A percentile compares a stretch with the other conserved stretches of the same genome.
Evolutionary conservation across 2,329 filamentous ascomycete species (phyloP).

Genomic region (Ascochyta lentis): DNA sequence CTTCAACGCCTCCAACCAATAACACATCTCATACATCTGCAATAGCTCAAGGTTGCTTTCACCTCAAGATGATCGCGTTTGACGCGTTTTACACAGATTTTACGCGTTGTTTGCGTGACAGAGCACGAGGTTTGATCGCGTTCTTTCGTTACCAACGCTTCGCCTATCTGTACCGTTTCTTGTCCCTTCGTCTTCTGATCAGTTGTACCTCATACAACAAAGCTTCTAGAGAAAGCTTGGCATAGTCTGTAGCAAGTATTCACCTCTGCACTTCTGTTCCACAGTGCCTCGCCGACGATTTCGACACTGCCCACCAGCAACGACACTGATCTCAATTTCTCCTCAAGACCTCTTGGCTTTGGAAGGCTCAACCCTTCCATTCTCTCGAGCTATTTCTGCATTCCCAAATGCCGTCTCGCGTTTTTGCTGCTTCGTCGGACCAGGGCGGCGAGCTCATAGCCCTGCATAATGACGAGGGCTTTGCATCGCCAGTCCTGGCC

Average conservation of each 20-base stretch:
- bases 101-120: neutral
- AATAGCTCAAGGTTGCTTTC: neutral
- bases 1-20: neutral
- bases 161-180: neutral
- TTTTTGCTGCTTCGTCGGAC: neutral
- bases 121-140: neutral
- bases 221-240: neutral
- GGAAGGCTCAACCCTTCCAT: too few species aligned
- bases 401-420: neutral
- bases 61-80: neutral
- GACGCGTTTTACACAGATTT: neutral
- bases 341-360: neutral
- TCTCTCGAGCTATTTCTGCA: neutral
- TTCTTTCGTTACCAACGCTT: neutral
- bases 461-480: neutral
- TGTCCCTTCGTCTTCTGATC: neutral
- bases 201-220: neutral
- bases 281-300: neutral
- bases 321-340: neutral
- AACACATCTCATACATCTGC: neutral
- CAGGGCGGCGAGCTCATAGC: neutral
- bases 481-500: neutral
- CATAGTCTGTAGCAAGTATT: neutral
- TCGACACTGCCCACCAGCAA: neutral
- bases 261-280: neutral